Conservation (phyloP, 805 yeast genomes). For the Komagataella pseudopastoris region DNA sequence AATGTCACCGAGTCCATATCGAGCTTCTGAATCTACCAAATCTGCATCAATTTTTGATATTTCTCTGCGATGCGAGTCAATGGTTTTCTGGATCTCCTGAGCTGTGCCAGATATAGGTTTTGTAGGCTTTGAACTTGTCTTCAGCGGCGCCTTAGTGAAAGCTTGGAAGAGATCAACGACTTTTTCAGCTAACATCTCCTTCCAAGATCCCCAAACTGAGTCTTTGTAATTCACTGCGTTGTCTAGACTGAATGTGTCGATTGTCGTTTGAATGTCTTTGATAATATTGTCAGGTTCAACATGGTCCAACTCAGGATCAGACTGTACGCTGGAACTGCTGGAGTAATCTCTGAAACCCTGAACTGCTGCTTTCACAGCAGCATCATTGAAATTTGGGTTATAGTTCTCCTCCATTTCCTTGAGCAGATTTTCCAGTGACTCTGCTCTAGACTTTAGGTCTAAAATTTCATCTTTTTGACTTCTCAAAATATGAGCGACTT, state of each 20-base stretch:
- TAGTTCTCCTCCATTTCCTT: conserved; percentile 39
- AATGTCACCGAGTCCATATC: conserved; percentile 52
- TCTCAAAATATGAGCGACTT: conserved; percentile 7
- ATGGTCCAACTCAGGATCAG: neutral
- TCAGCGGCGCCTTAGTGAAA: neutral
- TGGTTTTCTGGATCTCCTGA: neutral
- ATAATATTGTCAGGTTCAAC: neutral
- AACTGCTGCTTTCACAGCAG: conserved; percentile 69
- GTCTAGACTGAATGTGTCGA: neutral
- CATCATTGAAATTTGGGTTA: conserved; percentile 77
- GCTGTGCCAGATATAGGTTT: neutral
- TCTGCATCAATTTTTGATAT: conserved; percentile 2
- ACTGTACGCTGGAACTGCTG: conserved; percentile 15
- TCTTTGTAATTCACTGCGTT: neutral
- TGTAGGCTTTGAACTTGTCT: neutral
- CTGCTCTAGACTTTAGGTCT: conserved; percentile 9
- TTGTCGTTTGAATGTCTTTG: neutral
- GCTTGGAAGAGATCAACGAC: neutral
- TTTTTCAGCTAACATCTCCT: neutral
- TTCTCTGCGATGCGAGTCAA: neutral
- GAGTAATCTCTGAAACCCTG: conserved; percentile 34
- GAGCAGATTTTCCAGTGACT: conserved; percentile 31
- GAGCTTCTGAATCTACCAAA: conserved; percentile 11
- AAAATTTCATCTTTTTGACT: conserved; percentile 6
- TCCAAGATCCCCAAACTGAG: neutral